Conservation (phyloP, 768 basidiomycete genomes). For the Boletus vinaceobasis region DNA sequence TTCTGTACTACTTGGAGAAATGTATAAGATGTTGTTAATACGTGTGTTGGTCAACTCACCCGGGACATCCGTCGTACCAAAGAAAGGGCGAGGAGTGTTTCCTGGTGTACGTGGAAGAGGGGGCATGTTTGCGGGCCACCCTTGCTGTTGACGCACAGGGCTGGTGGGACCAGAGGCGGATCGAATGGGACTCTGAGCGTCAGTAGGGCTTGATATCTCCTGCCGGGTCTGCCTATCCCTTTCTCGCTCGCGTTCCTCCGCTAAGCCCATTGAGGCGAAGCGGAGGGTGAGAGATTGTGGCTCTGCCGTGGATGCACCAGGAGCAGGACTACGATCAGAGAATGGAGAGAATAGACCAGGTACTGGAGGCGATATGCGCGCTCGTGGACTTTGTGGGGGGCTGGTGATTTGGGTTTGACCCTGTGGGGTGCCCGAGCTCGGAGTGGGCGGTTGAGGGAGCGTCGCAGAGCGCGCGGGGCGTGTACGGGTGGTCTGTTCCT, state of each 20-base stretch:
- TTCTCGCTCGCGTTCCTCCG: conserved; percentile 20
- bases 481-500: conserved; percentile 5
- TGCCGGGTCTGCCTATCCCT: conserved; percentile 11
- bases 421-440: background rate
- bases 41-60: conserved; percentile 11
- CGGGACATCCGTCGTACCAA: conserved; percentile 8
- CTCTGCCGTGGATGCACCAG: conserved; percentile 3
- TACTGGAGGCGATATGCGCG: conserved; percentile 6
- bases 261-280: conserved; percentile 28
- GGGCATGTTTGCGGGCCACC: conserved; percentile 23
- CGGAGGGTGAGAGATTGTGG: conserved; percentile 33
- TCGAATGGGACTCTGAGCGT: conserved; percentile 15
- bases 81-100: conserved; percentile 6
- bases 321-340: conserved; percentile 2
- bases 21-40: conserved; percentile 5
- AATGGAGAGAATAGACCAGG: conserved; percentile 6
- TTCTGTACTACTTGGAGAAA: background rate
- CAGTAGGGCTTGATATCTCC: background rate
- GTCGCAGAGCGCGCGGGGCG: conserved; percentile 18
- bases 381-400: conserved; percentile 8
- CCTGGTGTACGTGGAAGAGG: conserved; percentile 30
- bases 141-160: conserved; percentile 18
- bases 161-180: conserved; percentile 6
- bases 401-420: background rate
- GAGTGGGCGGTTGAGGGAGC: conserved; percentile 21